Evolutionary conservation across 2,329 filamentous ascomycete species (phyloP), one percentile per base, ranked within the genome.

Genomic region (Trichophaea hybrida): DNA sequence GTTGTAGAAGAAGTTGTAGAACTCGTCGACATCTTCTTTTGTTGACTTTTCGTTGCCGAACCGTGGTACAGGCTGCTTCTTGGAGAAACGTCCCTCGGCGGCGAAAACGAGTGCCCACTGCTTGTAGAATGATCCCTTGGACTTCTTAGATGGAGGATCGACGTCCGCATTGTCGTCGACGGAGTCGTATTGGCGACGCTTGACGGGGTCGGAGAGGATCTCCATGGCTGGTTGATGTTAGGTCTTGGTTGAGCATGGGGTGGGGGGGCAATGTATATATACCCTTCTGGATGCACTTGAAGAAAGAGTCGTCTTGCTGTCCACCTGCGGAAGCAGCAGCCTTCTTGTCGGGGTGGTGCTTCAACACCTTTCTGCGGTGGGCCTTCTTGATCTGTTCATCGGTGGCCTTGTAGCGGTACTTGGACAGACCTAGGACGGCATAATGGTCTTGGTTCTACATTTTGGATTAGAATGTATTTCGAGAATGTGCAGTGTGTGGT

Each of bases 1-100:
- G 80, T 91, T 94, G 80, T 97, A 98, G 85, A 87, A 98, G 79
- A 97, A 98, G 80, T 98, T 95, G 81, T 98, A 98, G 75, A 98
- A 98, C 57, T 78, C 77, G 71, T 97, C 90, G 51, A 98, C 93
- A 6, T 95, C 84, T 71, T 94, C 87, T 75, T 90, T 87, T 69
- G 81, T 81, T 70, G 86, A 84, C 67, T 94, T 85, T 66, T 88
- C 87, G 70, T 88, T 80, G 64, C 93, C 93, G 60, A 98, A 83
- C 68, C 79, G 75, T 5, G 93, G 94, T 2, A 96, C 93, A 5
- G 91, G 91, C 72, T 94, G 87, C 62, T 74, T 79, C 74, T 89
- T 93, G 73, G 87, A 94, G 82, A 98, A 98, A 65, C 93, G 88
- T 10, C 77, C 86, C 76, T 98, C 93, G 44, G 88, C 78, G 74